These are phyloP conservation scores for Hamamelis virginiana DNA, from an alignment of 164 flowering plant genomes.

Conservation along the genomic window DNA sequence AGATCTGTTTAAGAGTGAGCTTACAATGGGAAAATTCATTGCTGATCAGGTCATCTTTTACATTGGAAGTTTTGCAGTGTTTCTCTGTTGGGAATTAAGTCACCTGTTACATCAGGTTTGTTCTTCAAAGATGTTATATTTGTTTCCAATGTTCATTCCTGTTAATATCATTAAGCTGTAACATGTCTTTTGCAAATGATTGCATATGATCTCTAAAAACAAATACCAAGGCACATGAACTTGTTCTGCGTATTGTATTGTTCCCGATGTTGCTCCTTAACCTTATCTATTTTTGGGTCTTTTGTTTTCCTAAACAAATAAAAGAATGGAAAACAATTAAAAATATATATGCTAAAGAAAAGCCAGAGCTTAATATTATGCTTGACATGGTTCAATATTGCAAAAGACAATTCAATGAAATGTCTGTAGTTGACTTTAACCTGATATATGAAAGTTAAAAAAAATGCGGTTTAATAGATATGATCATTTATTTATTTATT, in stretches of 20 bases:
- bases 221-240: not conserved
- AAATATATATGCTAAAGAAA: no score
- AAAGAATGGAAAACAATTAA: no score
- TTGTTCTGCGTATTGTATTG: not conserved
- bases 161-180: not conserved
- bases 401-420: no score
- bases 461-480: no score
- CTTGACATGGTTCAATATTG: no score
- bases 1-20: conserved; percentile 24
- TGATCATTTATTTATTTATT: no score
- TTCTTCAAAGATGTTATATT: not conserved
- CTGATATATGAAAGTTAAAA: no score
- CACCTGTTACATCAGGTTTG: conserved; percentile 85
- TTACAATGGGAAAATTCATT: conserved; percentile 36
- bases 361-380: no score
- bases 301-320: not conserved
- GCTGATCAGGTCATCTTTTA: conserved; percentile 48
- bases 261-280: not conserved
- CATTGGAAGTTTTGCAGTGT: conserved; percentile 50
- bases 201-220: not conserved
- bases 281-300: not conserved
- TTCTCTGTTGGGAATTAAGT: conserved; percentile 79
- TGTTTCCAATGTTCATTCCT: not conserved
- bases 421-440: no score
- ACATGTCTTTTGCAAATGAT: not conserved